These are phyloP conservation scores for Pythium guiyangense DNA, from an alignment of 352 stramenopile species.

Conservation along the genomic window DNA sequence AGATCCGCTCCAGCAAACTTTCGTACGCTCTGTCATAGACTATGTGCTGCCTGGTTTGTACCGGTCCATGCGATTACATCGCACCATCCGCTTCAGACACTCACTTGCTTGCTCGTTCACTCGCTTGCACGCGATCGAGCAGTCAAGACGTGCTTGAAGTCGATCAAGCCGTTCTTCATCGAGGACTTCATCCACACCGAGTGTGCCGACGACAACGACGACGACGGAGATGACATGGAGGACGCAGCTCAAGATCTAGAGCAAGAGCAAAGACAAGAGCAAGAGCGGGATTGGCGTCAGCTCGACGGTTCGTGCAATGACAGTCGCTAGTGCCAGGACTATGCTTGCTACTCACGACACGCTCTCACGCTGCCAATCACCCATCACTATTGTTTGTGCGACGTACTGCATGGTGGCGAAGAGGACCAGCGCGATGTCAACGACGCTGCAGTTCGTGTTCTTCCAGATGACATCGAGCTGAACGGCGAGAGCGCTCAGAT, in stretches of 20 bases:
- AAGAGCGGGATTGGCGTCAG: background rate
- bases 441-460: too few relatives aligned
- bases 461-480: too few relatives aligned
- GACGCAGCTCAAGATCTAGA: too few relatives aligned
- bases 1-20: background rate
- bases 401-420: too few relatives aligned
- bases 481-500: too few relatives aligned
- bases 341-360: background rate
- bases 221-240: background rate
- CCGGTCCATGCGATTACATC: too few relatives aligned
- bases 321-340: background rate
- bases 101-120: too few relatives aligned
- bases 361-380: too few relatives aligned
- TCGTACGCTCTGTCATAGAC: background rate
- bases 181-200: slow-evolving; percentile 25
- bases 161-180: slow-evolving; percentile 30
- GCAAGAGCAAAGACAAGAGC: background rate
- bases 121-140: background rate
- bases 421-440: too few relatives aligned
- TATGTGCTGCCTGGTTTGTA: background rate
- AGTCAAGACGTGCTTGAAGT: slow-evolving; percentile 24
- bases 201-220: background rate
- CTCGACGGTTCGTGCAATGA: background rate
- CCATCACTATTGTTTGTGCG: too few relatives aligned
- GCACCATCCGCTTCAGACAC: too few relatives aligned